phyloP scores from a whole-genome alignment of 1,139 yeast species.

The Groenewaldozyma auringiensis region DNA sequence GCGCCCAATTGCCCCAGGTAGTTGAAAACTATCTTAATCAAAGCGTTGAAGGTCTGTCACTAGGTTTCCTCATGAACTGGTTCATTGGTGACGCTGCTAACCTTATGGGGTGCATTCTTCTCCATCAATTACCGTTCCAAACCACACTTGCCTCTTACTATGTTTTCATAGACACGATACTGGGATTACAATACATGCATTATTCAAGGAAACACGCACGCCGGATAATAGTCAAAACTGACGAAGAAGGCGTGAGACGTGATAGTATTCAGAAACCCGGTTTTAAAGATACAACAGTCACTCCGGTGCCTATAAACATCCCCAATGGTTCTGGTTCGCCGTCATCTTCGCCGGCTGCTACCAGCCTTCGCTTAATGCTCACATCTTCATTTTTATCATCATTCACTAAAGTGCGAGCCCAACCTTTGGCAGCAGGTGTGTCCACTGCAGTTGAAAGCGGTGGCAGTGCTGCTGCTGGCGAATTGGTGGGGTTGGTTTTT shows the following conservation, averaged over 20 bases:
- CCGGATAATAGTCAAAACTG: slow-evolving; percentile 9
- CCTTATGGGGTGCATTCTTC: slow-evolving; percentile 69
- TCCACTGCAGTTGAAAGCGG: slow-evolving; percentile 13
- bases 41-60: slow-evolving; percentile 81
- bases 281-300: not conserved
- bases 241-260: not conserved
- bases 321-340: not conserved
- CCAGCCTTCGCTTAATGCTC: slow-evolving; percentile 18
- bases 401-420: slow-evolving; percentile 21
- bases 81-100: slow-evolving; percentile 78
- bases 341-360: not conserved
- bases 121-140: slow-evolving; percentile 72
- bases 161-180: slow-evolving; percentile 58
- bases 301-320: not conserved
- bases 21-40: slow-evolving; percentile 63
- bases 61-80: slow-evolving; percentile 72
- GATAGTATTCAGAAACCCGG: not conserved
- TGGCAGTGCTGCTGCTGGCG: slow-evolving; percentile 1
- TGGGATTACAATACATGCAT: slow-evolving; percentile 72
- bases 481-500: slow-evolving; percentile 43
- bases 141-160: slow-evolving; percentile 67
- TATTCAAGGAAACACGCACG: slow-evolving; percentile 33
- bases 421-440: slow-evolving; percentile 17
- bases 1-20: slow-evolving; percentile 87
- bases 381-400: slow-evolving; percentile 27